A percentile compares a stretch with the other conserved stretches of the same genome.
Evolutionary conservation across 2,329 filamentous ascomycete genomes (phyloP).

Genomic region (Neonectria sp.): DNA sequence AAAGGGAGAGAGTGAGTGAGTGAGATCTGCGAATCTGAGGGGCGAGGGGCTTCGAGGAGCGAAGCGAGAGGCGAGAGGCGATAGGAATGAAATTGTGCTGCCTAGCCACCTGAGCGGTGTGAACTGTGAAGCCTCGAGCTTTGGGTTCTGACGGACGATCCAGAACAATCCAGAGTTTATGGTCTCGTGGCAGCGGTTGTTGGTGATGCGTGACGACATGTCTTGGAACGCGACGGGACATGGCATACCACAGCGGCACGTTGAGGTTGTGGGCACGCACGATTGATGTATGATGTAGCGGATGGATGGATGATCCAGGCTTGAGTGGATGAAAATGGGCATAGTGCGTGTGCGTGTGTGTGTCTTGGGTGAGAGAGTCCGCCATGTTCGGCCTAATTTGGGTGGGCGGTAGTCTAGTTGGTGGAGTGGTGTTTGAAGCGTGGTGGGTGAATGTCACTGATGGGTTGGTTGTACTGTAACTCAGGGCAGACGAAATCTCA

Average conservation of each 20-base stretch:
- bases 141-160: conserved; percentile 32
- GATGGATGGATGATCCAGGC: conserved; percentile 41
- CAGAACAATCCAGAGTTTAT: conserved; percentile 34
- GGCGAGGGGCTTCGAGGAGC: not conserved
- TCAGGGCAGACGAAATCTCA: conserved; percentile 23
- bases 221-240: conserved; percentile 44
- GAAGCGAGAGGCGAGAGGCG: not conserved
- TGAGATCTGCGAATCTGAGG: conserved; percentile 3
- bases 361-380: conserved; percentile 28
- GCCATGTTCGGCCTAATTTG: conserved; percentile 8
- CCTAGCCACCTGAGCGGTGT: conserved; percentile 30
- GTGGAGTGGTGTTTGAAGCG: conserved; percentile 9
- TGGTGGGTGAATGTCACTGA: conserved; percentile 6
- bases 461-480: conserved; percentile 24
- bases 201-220: conserved; percentile 45
- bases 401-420: conserved; percentile 3
- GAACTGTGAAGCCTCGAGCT: conserved; percentile 36
- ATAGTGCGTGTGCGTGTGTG: conserved; percentile 37
- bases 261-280: conserved; percentile 24
- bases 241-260: conserved; percentile 37
- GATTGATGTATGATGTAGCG: conserved; percentile 35
- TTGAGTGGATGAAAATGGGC: conserved; percentile 14
- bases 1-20: conserved; percentile 5
- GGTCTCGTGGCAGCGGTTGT: conserved; percentile 45
- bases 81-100: conserved; percentile 17